phyloP scores from a whole-genome alignment of 1,284 basidiomycete species.

The Schizopora paradoxa region DNA sequence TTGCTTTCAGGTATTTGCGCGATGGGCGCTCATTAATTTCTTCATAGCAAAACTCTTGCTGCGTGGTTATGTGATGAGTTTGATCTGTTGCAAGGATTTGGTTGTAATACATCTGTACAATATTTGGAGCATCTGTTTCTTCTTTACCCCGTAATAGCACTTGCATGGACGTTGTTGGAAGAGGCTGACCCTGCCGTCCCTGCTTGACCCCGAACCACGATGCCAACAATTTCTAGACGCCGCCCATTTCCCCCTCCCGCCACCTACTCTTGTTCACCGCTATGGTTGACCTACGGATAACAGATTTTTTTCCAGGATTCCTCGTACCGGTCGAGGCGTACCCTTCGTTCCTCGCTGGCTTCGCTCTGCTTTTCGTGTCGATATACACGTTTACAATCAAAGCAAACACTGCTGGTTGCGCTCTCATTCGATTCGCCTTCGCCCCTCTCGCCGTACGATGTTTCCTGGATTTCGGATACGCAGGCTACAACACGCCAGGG shows the following conservation, averaged over 20 bases:
- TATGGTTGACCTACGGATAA: conserved; percentile 5
- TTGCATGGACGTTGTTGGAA: too few relatives aligned
- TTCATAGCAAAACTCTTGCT: conserved; percentile 66
- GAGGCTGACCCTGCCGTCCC: too few relatives aligned
- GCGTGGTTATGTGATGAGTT: conserved; percentile 41
- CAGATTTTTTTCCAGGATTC: conserved; percentile 8
- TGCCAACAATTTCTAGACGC: too few relatives aligned
- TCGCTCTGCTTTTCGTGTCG: neutral
- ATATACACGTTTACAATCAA: neutral
- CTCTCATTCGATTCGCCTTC: conserved; percentile 5
- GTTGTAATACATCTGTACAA: too few relatives aligned
- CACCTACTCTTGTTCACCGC: too few relatives aligned
- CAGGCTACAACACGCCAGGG: conserved; percentile 7
- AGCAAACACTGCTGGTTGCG: neutral
- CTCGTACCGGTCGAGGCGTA: neutral
- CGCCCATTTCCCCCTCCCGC: too few relatives aligned
- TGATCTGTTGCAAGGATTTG: too few relatives aligned
- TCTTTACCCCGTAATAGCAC: too few relatives aligned
- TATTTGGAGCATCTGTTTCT: too few relatives aligned
- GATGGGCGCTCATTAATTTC: conserved; percentile 7
- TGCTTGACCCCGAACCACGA: too few relatives aligned
- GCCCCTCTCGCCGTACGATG: conserved; percentile 9
- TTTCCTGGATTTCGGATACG: conserved; percentile 16
- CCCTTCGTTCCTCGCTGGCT: neutral
- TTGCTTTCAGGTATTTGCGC: conserved; percentile 1